A percentile compares a stretch with the other conserved stretches of the same genome.
Evolutionary conservation across 208 protist species (phyloP).

Genomic region (Balamuthia mandrillaris): DNA sequence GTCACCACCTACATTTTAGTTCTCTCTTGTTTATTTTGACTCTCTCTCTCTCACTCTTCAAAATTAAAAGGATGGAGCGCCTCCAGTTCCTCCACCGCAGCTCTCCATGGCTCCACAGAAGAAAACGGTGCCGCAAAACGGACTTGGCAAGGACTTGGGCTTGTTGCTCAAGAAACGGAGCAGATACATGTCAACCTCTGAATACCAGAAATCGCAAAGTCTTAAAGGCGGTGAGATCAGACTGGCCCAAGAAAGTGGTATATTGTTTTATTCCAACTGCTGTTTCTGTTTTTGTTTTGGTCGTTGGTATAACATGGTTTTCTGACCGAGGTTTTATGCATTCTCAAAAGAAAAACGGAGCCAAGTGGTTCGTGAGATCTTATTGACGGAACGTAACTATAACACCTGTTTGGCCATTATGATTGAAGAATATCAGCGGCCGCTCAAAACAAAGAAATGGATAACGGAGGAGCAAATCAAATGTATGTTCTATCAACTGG

Average conservation of each 20-base stretch:
- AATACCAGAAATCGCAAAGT: constrained; percentile 7
- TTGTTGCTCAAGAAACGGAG: neutral
- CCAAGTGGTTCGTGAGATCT: constrained; percentile 14
- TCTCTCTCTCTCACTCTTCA: too few relatives aligned
- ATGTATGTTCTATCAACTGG: neutral
- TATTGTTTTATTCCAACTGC: too few relatives aligned
- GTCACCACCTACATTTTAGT: too few relatives aligned
- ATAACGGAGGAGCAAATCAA: neutral
- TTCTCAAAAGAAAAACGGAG: neutral
- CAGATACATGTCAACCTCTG: neutral
- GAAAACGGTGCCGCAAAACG: too few relatives aligned
- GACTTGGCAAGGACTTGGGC: neutral
- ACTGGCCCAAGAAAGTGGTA: neutral
- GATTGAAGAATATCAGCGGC: constrained; percentile 28
- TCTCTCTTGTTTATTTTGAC: too few relatives aligned
- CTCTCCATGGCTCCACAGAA: too few relatives aligned
- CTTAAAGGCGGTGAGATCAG: neutral
- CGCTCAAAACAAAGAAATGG: neutral
- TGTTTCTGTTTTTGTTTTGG: neutral
- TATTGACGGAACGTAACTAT: constrained; percentile 32
- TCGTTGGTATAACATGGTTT: too few relatives aligned
- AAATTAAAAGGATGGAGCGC: too few relatives aligned
- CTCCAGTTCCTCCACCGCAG: too few relatives aligned
- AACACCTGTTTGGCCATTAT: neutral
- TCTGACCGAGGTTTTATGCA: neutral